These are phyloP conservation scores for Metschnikowia lochheadii DNA, from an alignment of 805 yeast genomes.

Conservation along the genomic window DNA sequence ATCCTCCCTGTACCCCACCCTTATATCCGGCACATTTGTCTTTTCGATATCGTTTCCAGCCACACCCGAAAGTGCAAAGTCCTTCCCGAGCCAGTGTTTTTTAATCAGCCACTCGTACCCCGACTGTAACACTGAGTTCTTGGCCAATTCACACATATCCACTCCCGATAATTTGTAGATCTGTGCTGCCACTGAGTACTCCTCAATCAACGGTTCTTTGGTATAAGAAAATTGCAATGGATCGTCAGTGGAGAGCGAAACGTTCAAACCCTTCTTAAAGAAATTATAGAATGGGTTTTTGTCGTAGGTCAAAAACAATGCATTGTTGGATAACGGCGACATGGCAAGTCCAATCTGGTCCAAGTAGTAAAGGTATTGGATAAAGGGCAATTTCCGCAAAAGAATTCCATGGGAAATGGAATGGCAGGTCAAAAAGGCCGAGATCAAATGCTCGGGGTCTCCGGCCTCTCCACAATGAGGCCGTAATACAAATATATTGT, in stretches of 20 bases:
- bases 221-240: slow-evolving; percentile 97
- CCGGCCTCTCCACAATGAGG: slow-evolving; percentile 99
- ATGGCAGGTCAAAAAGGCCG: slow-evolving; percentile 84
- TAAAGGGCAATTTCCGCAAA: slow-evolving; percentile 88
- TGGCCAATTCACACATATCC: slow-evolving; percentile 96
- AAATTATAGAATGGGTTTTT: slow-evolving; percentile 92
- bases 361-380: slow-evolving; percentile 87
- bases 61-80: slow-evolving; percentile 55
- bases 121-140: slow-evolving; percentile 86
- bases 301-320: slow-evolving; percentile 90
- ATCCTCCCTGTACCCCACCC: slow-evolving; percentile 80
- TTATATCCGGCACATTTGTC: slow-evolving; percentile 89
- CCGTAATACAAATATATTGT: slow-evolving; percentile 87
- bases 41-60: slow-evolving; percentile 86
- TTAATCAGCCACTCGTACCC: slow-evolving; percentile 89
- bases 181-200: slow-evolving; percentile 97
- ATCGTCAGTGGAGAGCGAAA: slow-evolving; percentile 93
- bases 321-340: slow-evolving; percentile 97
- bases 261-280: slow-evolving; percentile 90
- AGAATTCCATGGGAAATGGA: slow-evolving; percentile 95
- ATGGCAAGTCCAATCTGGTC: slow-evolving; percentile 97
- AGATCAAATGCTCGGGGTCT: slow-evolving; percentile 92
- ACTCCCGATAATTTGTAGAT: slow-evolving; percentile 91
- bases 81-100: slow-evolving; percentile 86
- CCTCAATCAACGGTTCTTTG: slow-evolving; percentile 95